Evolutionary conservation across 331 rosid species (phyloP), one percentile per base, ranked within the genome.

Genomic region (Pyrus hybrid): DNA sequence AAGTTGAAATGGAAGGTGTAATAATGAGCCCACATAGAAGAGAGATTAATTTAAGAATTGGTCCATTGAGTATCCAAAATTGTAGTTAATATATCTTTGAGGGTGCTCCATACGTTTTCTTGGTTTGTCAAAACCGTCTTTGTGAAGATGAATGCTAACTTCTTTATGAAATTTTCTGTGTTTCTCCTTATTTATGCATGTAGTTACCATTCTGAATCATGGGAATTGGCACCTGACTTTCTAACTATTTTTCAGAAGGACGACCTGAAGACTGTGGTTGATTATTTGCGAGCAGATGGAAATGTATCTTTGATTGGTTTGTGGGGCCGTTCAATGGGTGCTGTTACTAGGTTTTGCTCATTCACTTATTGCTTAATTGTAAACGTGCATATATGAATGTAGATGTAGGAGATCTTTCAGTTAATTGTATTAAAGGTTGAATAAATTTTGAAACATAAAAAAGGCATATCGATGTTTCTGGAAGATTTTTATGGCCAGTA

Each of bases 291-390:
- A 85, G 87, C 83, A 2, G 99, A 89, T 87, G 97, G 89, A 85
- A 90, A 81, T 77, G 98, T 92, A 77, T 92, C 99, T 83, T 73
- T 92, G 81, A 92, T 95, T 84, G 98, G 99, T 72, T 85, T 95
- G 83, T 95, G 99, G 99, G 99, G 99, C 78, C 99, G 99, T 68
- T 95, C 99, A 51, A 95, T 95, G 99, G 99, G 99, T 58, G 96
- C 99, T 69, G 99, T 95, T 70, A 92, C 99, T 75, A 84, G 99
- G 88, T 86, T 85, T 80, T 77, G 63, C 76, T 79, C 82, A 28
- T 76, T 80, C 73, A 37, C 84, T 82, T 79, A 13, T 70, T 28
- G 29, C 76, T 41, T 80, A 75, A 71, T 62, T 45, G 66, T 67
- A 68, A 74, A 61, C 68, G 67, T 83, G 56, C 69, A 63, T 56